Evolutionary conservation across 2,329 filamentous ascomycete species (phyloP).

Genomic region (Lomentospora prolificans): DNA sequence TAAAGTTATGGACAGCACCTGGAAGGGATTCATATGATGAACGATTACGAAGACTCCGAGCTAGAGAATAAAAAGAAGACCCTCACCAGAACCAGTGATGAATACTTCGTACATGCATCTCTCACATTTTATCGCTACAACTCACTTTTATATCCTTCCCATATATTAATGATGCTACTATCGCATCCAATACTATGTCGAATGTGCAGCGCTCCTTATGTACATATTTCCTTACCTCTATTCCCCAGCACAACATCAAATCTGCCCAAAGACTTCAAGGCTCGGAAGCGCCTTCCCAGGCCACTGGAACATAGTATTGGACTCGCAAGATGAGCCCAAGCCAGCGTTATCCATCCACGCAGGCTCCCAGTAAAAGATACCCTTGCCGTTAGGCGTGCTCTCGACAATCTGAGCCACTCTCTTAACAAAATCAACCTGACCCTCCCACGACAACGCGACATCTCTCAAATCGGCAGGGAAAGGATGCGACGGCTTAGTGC

Average conservation of each 20-base stretch:
- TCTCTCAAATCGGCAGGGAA: slow-evolving; percentile 50
- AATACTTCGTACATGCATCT: too few relatives aligned
- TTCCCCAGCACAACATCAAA: background rate
- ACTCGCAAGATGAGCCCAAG: slow-evolving; percentile 54
- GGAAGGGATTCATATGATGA: too few relatives aligned
- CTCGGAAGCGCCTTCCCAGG: slow-evolving; percentile 46
- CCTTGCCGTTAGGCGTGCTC: slow-evolving; percentile 42
- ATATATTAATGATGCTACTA: too few relatives aligned
- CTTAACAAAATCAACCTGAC: slow-evolving; percentile 53
- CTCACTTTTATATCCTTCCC: too few relatives aligned
- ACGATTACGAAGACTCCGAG: too few relatives aligned
- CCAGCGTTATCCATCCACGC: slow-evolving; percentile 58
- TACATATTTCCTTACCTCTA: too few relatives aligned
- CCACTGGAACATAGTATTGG: slow-evolving; percentile 52
- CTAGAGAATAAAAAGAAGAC: too few relatives aligned
- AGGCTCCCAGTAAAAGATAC: slow-evolving; percentile 67
- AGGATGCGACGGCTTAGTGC: slow-evolving; percentile 43
- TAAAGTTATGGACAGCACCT: too few relatives aligned
- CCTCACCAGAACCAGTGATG: too few relatives aligned
- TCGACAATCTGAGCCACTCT: slow-evolving; percentile 47
- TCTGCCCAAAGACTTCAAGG: slow-evolving; percentile 20
- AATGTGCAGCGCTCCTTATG: too few relatives aligned
- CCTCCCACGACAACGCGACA: slow-evolving; percentile 53
- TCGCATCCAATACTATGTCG: too few relatives aligned
- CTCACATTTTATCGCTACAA: too few relatives aligned